Evolutionary conservation across 164 flowering plant genomes (phyloP), one percentile per base, ranked within the genome.

Genomic region (Macadamia tetraphylla): DNA sequence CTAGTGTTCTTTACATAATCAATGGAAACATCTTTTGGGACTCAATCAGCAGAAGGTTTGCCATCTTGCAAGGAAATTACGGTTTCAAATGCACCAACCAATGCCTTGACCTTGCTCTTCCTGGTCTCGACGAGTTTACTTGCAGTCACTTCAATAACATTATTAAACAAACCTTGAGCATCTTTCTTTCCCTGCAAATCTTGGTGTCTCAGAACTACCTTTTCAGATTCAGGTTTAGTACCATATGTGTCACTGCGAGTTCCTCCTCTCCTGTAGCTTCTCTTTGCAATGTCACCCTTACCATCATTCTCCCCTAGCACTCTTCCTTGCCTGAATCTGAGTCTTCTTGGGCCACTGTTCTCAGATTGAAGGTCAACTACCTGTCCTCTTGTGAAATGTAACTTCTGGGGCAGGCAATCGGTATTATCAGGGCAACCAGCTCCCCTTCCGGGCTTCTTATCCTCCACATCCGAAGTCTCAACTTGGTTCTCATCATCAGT

Each of bases 61-160:
- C 67, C 64, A 40, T 90, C 94, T 68, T 85, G 96, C 13, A 90
- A 91, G 46, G 86, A 90, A 68, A 92, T 92, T 13, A 92, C 96
- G 0, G 94, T 85, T 76, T 92, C 98, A 73, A 92, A 90, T 60
- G 98, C 98, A 67, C 98, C 94, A 42, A 92, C 98, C 79, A 92
- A 76, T 30, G 98, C 96, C 83, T 92, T 88, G 29, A 92, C 98
- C 81, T 88, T 92, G 60, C 96, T 92, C 76, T 87, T 92, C 84
- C 91, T 82, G 43, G 85, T 84, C 72, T 81, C 86, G 1, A 78
- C 98, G 12, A 92, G 93, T 81, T 88, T 92, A 76, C 87, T 90
- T 1, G 94, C 98, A 7, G 93, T 90, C 76, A 88, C 94, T 75
- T 90, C 91, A 63, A 92, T 92, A n/a, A 92, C 94, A 60, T 85